Evolutionary conservation across 768 basidiomycete species (phyloP).

Genomic region (Podaxis sp.): DNA sequence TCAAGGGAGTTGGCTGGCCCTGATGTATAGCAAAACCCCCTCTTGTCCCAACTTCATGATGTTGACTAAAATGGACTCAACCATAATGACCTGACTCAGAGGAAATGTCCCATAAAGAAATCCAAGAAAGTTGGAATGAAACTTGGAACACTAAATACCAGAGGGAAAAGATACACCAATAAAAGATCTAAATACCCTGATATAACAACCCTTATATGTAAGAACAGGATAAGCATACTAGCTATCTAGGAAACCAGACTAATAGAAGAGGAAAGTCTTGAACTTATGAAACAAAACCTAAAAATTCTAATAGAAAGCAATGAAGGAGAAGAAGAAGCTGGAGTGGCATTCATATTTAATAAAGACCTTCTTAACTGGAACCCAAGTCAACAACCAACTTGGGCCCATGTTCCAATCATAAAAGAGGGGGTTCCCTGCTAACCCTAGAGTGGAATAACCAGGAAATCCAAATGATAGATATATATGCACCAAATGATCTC

Average conservation of each 20-base stretch:
- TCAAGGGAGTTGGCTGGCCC: too few species aligned
- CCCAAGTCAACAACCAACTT: background rate
- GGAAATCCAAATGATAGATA: slow-evolving; percentile 21
- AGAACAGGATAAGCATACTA: background rate
- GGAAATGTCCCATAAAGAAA: background rate
- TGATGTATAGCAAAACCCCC: too few species aligned
- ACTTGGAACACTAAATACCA: background rate
- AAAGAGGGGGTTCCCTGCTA: slow-evolving; percentile 17
- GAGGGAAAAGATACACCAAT: background rate
- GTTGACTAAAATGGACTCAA: too few species aligned
- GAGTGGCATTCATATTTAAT: slow-evolving; percentile 30
- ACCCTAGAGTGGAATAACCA: slow-evolving; percentile 15
- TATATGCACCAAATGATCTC: slow-evolving; percentile 30
- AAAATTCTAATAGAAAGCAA: background rate
- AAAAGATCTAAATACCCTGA: background rate
- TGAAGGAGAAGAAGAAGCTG: slow-evolving; percentile 11
- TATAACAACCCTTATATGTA: background rate
- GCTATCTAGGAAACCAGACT: background rate
- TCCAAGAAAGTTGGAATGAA: background rate
- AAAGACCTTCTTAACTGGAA: slow-evolving; percentile 18
- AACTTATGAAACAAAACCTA: background rate
- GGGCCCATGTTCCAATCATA: slow-evolving; percentile 14
- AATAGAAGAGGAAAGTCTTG: background rate
- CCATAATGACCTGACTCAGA: too few species aligned
- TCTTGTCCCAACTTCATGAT: too few species aligned